Conservation (phyloP, 257 asterid genomes). For the Solanum virginianum region DNA sequence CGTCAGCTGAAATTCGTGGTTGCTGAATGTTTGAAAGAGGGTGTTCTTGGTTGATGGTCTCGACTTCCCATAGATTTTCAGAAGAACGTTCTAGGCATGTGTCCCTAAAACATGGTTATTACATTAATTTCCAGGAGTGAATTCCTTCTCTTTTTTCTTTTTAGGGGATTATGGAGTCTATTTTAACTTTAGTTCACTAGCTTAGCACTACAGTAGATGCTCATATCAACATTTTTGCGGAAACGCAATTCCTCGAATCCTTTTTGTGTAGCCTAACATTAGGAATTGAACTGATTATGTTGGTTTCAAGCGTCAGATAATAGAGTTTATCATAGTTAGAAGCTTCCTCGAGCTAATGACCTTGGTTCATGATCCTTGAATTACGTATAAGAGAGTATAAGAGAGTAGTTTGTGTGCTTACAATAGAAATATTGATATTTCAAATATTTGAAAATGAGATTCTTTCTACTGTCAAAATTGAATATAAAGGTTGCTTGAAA, state of each 20-base stretch:
- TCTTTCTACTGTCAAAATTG: neutral
- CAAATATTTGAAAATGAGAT: neutral
- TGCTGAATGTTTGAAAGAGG: constrained; percentile 43
- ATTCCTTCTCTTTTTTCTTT: neutral
- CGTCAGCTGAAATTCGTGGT: constrained; percentile 52
- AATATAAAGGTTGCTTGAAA: neutral
- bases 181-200: neutral
- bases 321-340: neutral
- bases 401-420: neutral
- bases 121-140: neutral
- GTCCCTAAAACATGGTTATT: neutral
- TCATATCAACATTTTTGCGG: neutral
- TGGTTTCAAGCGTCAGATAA: neutral
- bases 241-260: neutral
- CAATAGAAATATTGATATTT: neutral
- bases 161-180: neutral
- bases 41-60: constrained; percentile 24
- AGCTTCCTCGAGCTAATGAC: neutral
- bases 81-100: neutral
- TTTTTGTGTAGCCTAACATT: neutral
- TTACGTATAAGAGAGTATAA: neutral
- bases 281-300: neutral
- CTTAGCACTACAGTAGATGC: neutral
- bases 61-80: neutral
- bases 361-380: neutral